Base-by-base conservation (phyloP, 768 basidiomycete genomes). In the Tylopilus plumbeoviolaceoides region DNA sequence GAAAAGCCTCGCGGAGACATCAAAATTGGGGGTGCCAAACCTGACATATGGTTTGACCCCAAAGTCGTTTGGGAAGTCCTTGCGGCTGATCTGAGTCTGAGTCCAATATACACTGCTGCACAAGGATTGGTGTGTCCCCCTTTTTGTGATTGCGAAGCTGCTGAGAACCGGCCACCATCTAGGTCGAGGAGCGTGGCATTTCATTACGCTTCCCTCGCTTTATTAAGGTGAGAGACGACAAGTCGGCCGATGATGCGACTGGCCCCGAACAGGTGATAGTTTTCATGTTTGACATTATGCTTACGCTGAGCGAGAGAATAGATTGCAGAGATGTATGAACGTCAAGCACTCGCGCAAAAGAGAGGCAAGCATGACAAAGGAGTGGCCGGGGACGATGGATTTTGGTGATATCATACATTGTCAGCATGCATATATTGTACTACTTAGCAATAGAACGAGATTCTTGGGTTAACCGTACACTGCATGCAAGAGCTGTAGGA, bases 61-160 rank as follows among this genome's bases (percentile, higher is more conserved):
- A 90, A 89, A 72, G 73, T 97, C 18, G 92, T 99, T 3, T 98
- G 97, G 95, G 97, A 99, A 72, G 95, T 99, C 44, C 79, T 98
- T 63, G 91, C 95, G 3, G 97, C 97, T 7, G 97, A 99, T 73
- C 70, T 99, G 63, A 97, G 93, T 70, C 73, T 98, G 72, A 98
- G 95, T 72, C 97, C 97, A 8, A 79, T 98, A 48, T 98, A 98
- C 64, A 89, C 89, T n/a, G 95, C 94, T 4, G 94, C 88, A 18
- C 89, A 92, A 65, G 94, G 94, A 61, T 63, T 90, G 74, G 93
- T 93, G 86, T 75, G 35, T 27, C 17, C 4, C 27, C 23, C 21
- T 15, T 20, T 49, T 44, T 31, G 35, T 33, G 48, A 15, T 23
- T 25, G 33, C n/a, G 54, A 44, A n/a, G 30, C 41, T 46, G 23